Conservation (phyloP, 2,329 filamentous ascomycete species). For the Falciphora oryzae region DNA sequence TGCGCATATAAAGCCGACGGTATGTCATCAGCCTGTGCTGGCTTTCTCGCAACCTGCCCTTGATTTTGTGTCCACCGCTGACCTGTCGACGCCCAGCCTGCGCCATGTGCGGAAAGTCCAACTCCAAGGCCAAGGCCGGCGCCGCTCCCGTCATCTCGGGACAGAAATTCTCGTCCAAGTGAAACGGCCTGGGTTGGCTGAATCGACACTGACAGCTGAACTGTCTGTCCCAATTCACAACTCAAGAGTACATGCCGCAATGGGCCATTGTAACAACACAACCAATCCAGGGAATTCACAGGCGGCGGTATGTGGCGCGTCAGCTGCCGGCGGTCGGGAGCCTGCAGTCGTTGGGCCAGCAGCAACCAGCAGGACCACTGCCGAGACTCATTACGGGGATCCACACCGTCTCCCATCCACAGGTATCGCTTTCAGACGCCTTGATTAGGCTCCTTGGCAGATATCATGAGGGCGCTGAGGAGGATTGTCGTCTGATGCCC, state of each 20-base stretch:
- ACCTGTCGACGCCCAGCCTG: constrained; percentile 38
- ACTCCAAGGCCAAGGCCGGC: constrained; percentile 38
- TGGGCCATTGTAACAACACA: no score
- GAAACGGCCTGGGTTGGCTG: constrained; percentile 18
- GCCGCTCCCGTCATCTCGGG: constrained; percentile 50
- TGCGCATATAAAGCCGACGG: constrained; percentile 59
- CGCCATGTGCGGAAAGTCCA: constrained; percentile 57
- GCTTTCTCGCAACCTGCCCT: constrained; percentile 13
- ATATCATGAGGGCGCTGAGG: not conserved
- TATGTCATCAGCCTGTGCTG: constrained; percentile 25
- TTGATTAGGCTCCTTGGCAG: not conserved
- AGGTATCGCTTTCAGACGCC: no score
- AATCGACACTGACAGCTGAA: not conserved
- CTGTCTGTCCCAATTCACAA: not conserved
- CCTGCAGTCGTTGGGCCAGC: not conserved
- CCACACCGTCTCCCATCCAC: no score
- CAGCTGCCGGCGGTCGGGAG: not conserved
- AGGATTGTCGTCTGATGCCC: not conserved
- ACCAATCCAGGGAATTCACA: not conserved
- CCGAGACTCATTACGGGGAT: not conserved
- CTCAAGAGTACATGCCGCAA: not conserved
- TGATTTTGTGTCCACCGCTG: not conserved
- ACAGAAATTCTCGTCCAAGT: constrained; percentile 59
- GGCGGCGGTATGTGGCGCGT: no score
- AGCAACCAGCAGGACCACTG: not conserved